Conservation (phyloP, 1,284 basidiomycete genomes). For the Uromyces viciae-fabae region DNA sequence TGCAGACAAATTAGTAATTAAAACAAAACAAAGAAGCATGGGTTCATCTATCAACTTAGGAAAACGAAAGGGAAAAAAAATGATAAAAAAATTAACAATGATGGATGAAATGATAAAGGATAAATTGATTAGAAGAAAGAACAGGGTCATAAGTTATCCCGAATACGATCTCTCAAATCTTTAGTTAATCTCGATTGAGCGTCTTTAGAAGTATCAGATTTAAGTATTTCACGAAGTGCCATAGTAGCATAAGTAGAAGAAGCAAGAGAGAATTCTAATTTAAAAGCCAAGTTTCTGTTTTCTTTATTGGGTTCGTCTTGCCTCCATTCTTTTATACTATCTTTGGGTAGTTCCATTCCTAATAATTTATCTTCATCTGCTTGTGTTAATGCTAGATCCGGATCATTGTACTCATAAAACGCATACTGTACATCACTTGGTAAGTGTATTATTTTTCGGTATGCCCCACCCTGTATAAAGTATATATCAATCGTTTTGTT, state of each 20-base stretch:
- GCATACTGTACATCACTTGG: constrained; percentile 76
- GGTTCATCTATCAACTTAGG: background rate
- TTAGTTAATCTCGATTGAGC: constrained; percentile 36
- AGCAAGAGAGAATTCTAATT: constrained; percentile 40
- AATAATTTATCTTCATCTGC: constrained; percentile 90
- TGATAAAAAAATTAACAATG: background rate
- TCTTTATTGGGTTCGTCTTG: background rate
- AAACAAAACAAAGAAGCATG: background rate
- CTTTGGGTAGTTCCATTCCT: constrained; percentile 63
- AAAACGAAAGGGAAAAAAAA: no score
- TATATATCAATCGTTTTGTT: no score
- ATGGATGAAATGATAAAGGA: background rate
- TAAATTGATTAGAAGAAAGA: background rate
- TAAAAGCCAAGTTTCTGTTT: constrained; percentile 33
- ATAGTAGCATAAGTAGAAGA: constrained; percentile 44
- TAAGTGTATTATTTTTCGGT: constrained; percentile 81
- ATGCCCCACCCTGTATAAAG: constrained; percentile 85
- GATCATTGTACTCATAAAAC: constrained; percentile 82
- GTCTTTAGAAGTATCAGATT: constrained; percentile 34
- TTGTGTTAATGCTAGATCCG: constrained; percentile 81
- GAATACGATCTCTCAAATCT: constrained; percentile 26
- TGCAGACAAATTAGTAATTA: background rate
- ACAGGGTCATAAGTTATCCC: background rate
- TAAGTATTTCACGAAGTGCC: constrained; percentile 43
- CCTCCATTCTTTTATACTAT: constrained; percentile 28